Evolutionary conservation across 768 basidiomycete species (phyloP), one percentile per base, ranked within the genome.

Genomic region (Brasilioporus rufonigricans): DNA sequence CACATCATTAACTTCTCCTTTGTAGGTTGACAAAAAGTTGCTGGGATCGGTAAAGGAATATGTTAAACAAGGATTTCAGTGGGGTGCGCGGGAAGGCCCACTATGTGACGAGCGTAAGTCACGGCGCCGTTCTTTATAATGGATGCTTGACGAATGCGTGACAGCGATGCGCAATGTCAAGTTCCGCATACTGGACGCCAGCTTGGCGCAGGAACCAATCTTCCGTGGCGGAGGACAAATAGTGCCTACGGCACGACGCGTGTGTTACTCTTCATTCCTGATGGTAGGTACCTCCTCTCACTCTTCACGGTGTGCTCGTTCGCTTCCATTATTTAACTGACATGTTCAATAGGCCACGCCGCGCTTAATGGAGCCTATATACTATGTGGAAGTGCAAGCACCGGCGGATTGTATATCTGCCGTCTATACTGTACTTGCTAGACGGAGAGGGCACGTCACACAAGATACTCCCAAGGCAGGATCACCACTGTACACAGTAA

Each of bases 301-400:
- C 14, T 71, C 53, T 46, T 33, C 50, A 45, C 50, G 19, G 12
- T 33, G 27, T 29, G 27, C 13, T 40, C 19, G 29, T 32, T 44
- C 47, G 3, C 13, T n/a, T 45, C 44, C 47, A 54, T 48, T 48
- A 8, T 21, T 31, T 46, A n/a, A 32, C 44, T 27, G 29, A 55
- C 16, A 18, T 27, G 16, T 23, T 18, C n/a, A 21, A 46, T 60
- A 96, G 94, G 94, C 96, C 16, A 91, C 94, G 4, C 96, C 96
- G 5, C 84, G 94, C 55, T 73, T 97, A 55, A 93, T 96, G 86
- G 96, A 99, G 71, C 97, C 97, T 4, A 87, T 98, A 58, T 98
- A 96, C 79, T 98, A 93, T 68, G 96, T 98, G 50, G 97, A 99
- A 73, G 95, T 99, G n/a, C 96, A 98, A 72, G 92, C 96, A 8